phyloP scores from a whole-genome alignment of 2,329 filamentous ascomycete genomes.

The Zarea fungicola region DNA sequence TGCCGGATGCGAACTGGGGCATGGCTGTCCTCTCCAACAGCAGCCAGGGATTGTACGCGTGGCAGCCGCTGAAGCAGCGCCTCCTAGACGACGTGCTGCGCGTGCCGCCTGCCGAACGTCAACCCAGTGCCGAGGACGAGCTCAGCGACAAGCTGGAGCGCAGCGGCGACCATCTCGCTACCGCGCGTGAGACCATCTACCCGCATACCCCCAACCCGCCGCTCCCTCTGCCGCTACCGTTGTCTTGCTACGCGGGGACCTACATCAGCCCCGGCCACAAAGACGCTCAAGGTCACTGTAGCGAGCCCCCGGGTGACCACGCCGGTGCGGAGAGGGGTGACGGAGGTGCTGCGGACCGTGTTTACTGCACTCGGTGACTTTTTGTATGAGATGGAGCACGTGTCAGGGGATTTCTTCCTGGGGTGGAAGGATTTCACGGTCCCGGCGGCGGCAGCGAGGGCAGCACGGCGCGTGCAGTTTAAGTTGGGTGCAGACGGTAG shows the following conservation, averaged over 20 bases:
- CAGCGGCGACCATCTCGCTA: not conserved
- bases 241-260: conserved; percentile 36
- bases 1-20: conserved; percentile 17
- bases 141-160: not conserved
- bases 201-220: conserved; percentile 19
- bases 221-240: conserved; percentile 32
- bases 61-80: conserved; percentile 12
- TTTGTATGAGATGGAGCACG: conserved; percentile 13
- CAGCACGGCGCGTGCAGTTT: not conserved
- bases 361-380: not conserved
- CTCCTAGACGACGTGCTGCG: conserved; percentile 19
- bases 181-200: conserved; percentile 3
- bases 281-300: conserved; percentile 7
- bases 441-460: not conserved
- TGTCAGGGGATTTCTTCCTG: conserved; percentile 15
- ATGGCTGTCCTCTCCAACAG: conserved; percentile 18
- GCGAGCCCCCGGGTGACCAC: conserved; percentile 1
- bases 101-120: not conserved
- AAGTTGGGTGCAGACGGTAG: not conserved
- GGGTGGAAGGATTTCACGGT: conserved; percentile 3
- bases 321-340: not conserved
- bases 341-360: conserved; percentile 4
- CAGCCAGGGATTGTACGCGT: not conserved
- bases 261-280: conserved; percentile 28
- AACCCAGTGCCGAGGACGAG: not conserved